Conservation (phyloP, 2,329 filamentous ascomycete genomes). For the Blumeriella jaapii region DNA sequence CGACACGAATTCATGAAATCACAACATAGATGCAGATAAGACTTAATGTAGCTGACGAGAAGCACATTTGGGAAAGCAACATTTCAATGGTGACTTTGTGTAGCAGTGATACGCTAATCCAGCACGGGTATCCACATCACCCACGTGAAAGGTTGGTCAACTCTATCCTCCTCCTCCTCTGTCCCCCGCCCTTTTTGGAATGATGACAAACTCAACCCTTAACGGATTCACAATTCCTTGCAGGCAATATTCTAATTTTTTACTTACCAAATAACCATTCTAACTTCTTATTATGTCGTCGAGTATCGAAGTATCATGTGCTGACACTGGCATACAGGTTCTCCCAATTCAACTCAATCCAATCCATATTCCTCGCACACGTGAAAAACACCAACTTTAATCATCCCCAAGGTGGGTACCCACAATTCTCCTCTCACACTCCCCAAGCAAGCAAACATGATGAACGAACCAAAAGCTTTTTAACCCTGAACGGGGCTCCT, state of each 20-base stretch:
- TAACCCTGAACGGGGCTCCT: conserved; percentile 28
- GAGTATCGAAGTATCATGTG: too few species aligned
- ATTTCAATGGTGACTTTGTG: conserved; percentile 2
- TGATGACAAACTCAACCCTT: conserved; percentile 31
- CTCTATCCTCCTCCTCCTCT: conserved; percentile 9
- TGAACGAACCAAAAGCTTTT: conserved; percentile 29
- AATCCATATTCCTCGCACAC: too few species aligned
- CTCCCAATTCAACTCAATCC: too few species aligned
- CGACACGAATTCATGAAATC: conserved; percentile 17
- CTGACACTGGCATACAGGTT: too few species aligned
- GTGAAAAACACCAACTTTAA: too few species aligned
- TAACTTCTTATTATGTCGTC: too few species aligned
- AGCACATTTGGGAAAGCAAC: conserved; percentile 11
- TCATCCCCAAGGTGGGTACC: conserved; percentile 23
- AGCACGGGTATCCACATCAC: conserved; percentile 1
- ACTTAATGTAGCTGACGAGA: conserved; percentile 19
- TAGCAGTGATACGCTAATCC: conserved; percentile 9
- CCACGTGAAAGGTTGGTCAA: conserved; percentile 18
- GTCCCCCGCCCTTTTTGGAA: conserved; percentile 14
- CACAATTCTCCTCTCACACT: conserved; percentile 7
- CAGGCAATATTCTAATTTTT: conserved; percentile 34
- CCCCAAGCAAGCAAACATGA: conserved; percentile 20
- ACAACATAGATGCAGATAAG: conserved; percentile 18
- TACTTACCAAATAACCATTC: conserved; percentile 26
- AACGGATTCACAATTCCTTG: conserved; percentile 26